Conservation (phyloP, 2,329 filamentous ascomycete genomes). For the Epichloe aotearoae region DNA sequence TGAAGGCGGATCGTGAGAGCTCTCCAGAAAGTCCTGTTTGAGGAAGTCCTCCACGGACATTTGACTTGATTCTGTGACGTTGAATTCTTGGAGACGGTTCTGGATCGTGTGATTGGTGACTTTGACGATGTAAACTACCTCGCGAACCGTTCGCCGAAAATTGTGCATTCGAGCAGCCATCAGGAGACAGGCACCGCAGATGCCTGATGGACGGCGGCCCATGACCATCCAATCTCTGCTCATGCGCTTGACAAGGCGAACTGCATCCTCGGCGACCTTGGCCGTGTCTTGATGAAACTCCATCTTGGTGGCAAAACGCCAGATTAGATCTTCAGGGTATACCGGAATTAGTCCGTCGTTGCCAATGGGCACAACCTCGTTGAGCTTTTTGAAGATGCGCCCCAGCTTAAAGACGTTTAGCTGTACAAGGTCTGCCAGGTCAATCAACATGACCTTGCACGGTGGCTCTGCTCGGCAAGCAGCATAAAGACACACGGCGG, state of each 20-base stretch:
- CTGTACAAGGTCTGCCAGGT: slow-evolving; percentile 71
- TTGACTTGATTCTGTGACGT: slow-evolving; percentile 67
- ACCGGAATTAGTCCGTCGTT: slow-evolving; percentile 54
- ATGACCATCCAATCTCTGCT: slow-evolving; percentile 95
- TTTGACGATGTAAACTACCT: slow-evolving; percentile 97
- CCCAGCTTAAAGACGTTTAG: slow-evolving; percentile 90
- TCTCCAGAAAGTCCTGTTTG: slow-evolving; percentile 56
- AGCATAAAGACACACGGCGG: slow-evolving; percentile 82
- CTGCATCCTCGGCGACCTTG: slow-evolving; percentile 77
- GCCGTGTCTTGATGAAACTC: slow-evolving; percentile 76
- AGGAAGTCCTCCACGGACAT: slow-evolving; percentile 83
- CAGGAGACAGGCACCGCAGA: slow-evolving; percentile 87
- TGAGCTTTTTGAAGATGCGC: slow-evolving; percentile 73
- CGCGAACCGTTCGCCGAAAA: slow-evolving; percentile 79
- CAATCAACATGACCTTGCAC: slow-evolving; percentile 86
- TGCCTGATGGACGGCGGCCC: slow-evolving; percentile 81
- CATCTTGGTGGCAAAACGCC: slow-evolving; percentile 79
- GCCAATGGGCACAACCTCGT: slow-evolving; percentile 57
- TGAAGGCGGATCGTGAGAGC: slow-evolving; percentile 68
- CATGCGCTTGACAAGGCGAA: slow-evolving; percentile 83
- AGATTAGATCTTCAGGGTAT: slow-evolving; percentile 80
- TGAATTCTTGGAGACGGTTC: slow-evolving; percentile 85
- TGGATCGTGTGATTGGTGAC: slow-evolving; percentile 89
- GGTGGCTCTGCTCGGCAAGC: slow-evolving; percentile 68
- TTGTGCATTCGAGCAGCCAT: slow-evolving; percentile 98